These are phyloP conservation scores for Talaromyces sp. DNA, from an alignment of 2,329 filamentous ascomycete genomes.

Conservation along the genomic window DNA sequence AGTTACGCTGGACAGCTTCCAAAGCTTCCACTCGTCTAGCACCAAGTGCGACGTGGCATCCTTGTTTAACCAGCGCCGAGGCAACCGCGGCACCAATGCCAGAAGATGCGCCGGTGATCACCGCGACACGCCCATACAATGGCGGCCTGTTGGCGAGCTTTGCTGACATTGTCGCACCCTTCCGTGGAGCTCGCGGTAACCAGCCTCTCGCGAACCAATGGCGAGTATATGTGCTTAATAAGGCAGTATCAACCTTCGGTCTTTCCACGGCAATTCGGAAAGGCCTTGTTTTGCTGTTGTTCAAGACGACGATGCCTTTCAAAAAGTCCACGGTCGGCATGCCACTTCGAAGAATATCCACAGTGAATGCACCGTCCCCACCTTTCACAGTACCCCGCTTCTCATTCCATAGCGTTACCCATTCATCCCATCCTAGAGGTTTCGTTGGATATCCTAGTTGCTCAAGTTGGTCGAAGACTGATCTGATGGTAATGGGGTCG, in stretches of 20 bases:
- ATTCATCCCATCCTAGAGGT: conserved; percentile 65
- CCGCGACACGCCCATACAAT: conserved; percentile 65
- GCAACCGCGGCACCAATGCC: conserved; percentile 76
- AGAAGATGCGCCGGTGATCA: conserved; percentile 75
- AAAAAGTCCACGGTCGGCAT: conserved; percentile 74
- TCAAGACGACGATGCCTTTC: conserved; percentile 66
- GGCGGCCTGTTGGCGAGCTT: conserved; percentile 53
- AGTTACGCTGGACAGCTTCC: conserved; percentile 61
- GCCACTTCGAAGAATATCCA: conserved; percentile 73
- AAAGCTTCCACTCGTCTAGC: conserved; percentile 68
- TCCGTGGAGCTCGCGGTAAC: conserved; percentile 61
- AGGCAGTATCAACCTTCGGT: conserved; percentile 63
- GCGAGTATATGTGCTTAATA: conserved; percentile 74
- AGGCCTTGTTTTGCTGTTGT: conserved; percentile 64
- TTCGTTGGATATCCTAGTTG: conserved; percentile 68
- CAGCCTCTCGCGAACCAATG: conserved; percentile 79
- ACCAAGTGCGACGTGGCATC: conserved; percentile 67
- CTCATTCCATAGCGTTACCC: conserved; percentile 70
- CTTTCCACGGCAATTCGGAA: conserved; percentile 57
- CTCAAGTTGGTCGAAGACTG: conserved; percentile 61
- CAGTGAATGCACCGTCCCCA: conserved; percentile 69
- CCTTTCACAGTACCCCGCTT: conserved; percentile 62
- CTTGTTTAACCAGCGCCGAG: conserved; percentile 63
- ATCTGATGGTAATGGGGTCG: conserved; percentile 61
- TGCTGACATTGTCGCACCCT: conserved; percentile 43